These are phyloP conservation scores for Mycena rosella DNA, from an alignment of 768 basidiomycete species.

Conservation along the genomic window DNA sequence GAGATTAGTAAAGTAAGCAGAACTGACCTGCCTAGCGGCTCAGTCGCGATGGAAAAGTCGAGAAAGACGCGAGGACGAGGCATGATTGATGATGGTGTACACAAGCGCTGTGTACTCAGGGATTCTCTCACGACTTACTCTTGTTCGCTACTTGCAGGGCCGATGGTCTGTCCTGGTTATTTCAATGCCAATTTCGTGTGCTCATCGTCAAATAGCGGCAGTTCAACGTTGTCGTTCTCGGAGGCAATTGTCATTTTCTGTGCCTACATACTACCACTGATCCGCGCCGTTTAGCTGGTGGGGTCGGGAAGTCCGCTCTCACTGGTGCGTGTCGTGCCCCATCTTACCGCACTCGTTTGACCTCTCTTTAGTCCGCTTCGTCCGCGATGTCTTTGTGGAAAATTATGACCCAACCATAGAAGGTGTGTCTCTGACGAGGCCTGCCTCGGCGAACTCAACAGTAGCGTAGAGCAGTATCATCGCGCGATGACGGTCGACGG, in stretches of 20 bases:
- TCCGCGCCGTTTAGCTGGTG: slow-evolving; percentile 75
- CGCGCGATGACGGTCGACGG: slow-evolving; percentile 76
- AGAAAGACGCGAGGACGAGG: slow-evolving; percentile 75
- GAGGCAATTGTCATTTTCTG: slow-evolving; percentile 62
- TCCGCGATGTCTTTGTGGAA: slow-evolving; percentile 79
- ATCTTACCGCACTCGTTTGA: neutral
- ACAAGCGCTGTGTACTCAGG: neutral
- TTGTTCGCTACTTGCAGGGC: slow-evolving; percentile 22
- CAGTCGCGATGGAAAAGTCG: slow-evolving; percentile 67
- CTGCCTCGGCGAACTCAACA: slow-evolving; percentile 6
- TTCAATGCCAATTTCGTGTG: neutral
- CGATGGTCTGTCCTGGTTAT: slow-evolving; percentile 26
- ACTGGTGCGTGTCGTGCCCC: slow-evolving; percentile 56
- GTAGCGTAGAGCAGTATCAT: slow-evolving; percentile 74
- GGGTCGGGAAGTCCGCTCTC: slow-evolving; percentile 90
- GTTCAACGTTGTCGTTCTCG: slow-evolving; percentile 85
- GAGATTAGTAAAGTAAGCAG: neutral
- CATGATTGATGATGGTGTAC: slow-evolving; percentile 49
- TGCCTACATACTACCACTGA: slow-evolving; percentile 10
- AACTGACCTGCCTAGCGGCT: slow-evolving; percentile 62
- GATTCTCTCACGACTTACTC: slow-evolving; percentile 32
- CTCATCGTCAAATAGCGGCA: slow-evolving; percentile 59
- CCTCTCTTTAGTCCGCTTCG: slow-evolving; percentile 68
- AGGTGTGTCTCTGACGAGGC: slow-evolving; percentile 56
- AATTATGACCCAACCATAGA: slow-evolving; percentile 89